These are phyloP conservation scores for Xylogone sp. DNA, from an alignment of 2,329 filamentous ascomycete species.

Conservation along the genomic window DNA sequence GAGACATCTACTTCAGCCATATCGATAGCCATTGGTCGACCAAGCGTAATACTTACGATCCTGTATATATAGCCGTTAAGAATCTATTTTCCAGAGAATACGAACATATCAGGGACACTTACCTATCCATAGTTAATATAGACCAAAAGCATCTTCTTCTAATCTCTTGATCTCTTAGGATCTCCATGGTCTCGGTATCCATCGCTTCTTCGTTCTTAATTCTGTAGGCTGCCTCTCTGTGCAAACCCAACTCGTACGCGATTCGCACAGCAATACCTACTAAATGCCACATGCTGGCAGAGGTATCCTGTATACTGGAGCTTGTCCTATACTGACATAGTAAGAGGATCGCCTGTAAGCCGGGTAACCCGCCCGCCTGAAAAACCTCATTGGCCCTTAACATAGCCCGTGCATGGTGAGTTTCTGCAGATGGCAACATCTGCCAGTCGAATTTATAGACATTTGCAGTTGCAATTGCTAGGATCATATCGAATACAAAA, in stretches of 20 bases:
- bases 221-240: slow-evolving; percentile 47
- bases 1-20: slow-evolving; percentile 38
- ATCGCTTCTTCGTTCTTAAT: slow-evolving; percentile 31
- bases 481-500: slow-evolving; percentile 34
- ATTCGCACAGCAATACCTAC: slow-evolving; percentile 64
- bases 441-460: slow-evolving; percentile 42
- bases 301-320: slow-evolving; percentile 34
- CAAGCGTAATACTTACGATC: slow-evolving; percentile 33
- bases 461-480: slow-evolving; percentile 39
- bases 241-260: slow-evolving; percentile 63
- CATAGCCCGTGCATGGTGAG: slow-evolving; percentile 36
- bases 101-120: neutral
- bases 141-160: slow-evolving; percentile 40
- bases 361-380: slow-evolving; percentile 29
- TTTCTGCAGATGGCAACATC: slow-evolving; percentile 37
- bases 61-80: slow-evolving; percentile 7
- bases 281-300: slow-evolving; percentile 43
- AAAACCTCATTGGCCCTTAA: slow-evolving; percentile 33
- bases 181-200: slow-evolving; percentile 31
- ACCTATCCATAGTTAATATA: slow-evolving; percentile 33
- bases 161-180: slow-evolving; percentile 27
- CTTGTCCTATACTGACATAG: slow-evolving; percentile 40
- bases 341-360: slow-evolving; percentile 38
- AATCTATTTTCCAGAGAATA: neutral
- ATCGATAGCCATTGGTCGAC: slow-evolving; percentile 35